Conservation (phyloP, 192 early-diverging fungal species). For the Backusella tuberculispora region DNA sequence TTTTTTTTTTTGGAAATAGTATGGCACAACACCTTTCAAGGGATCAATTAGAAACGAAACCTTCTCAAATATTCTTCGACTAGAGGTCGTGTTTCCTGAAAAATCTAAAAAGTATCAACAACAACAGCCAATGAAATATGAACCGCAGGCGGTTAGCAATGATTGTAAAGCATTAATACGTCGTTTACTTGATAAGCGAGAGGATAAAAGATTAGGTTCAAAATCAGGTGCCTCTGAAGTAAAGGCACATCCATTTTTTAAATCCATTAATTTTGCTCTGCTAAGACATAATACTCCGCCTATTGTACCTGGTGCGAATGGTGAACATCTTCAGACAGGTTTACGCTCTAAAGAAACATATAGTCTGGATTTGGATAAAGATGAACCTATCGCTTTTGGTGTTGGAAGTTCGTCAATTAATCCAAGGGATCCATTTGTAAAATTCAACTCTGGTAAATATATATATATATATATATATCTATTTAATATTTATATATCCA, state of each 20-base stretch:
- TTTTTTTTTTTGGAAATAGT: conserved; percentile 42
- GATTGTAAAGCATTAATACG: conserved; percentile 79
- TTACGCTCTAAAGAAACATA: conserved; percentile 53
- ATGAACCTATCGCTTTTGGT: conserved; percentile 32
- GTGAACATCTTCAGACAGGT: conserved; percentile 38
- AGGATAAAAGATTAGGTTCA: conserved; percentile 84
- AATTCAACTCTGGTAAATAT: conserved; percentile 57
- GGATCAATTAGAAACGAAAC: conserved; percentile 86
- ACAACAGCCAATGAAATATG: not conserved
- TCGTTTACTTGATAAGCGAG: conserved; percentile 87
- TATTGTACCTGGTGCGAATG: conserved; percentile 65
- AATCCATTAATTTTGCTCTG: conserved; percentile 90
- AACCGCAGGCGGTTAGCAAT: conserved; percentile 25
- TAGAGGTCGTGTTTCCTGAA: conserved; percentile 78
- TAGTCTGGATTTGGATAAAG: conserved; percentile 65
- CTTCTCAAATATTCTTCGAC: conserved; percentile 85
- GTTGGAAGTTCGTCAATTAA: not conserved
- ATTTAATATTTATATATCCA: not conserved
- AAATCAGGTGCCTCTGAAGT: conserved; percentile 91
- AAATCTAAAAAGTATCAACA: conserved; percentile 17
- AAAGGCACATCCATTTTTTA: conserved; percentile 92
- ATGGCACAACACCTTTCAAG: conserved; percentile 94
- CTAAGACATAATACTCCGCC: conserved; percentile 84
- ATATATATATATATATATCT: not conserved
- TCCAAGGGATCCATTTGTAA: conserved; percentile 50